Evolutionary conservation across 2,329 filamentous ascomycete species (phyloP).

Genomic region (Rhexocercosporidium sp.): DNA sequence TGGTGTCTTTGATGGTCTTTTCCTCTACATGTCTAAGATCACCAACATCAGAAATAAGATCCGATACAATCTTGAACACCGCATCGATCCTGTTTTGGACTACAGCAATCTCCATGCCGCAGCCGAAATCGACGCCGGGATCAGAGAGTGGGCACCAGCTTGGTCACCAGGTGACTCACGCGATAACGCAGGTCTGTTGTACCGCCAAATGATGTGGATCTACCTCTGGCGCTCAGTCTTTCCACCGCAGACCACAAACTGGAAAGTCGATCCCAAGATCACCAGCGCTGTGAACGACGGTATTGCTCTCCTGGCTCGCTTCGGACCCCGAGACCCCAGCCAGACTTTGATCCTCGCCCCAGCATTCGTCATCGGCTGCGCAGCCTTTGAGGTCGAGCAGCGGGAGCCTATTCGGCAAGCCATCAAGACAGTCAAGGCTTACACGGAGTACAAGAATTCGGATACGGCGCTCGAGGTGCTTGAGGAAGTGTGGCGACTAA

Average conservation of each 20-base stretch:
- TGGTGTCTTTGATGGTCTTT: constrained; percentile 82
- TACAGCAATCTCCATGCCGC: constrained; percentile 75
- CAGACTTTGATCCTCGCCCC: constrained; percentile 66
- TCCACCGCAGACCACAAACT: constrained; percentile 51
- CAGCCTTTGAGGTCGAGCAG: constrained; percentile 58
- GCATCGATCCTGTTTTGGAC: constrained; percentile 71
- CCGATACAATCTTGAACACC: constrained; percentile 65
- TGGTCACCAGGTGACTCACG: constrained; percentile 64
- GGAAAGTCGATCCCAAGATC: constrained; percentile 52
- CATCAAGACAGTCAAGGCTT: constrained; percentile 57
- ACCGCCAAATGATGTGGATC: constrained; percentile 70
- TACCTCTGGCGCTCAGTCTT: constrained; percentile 67
- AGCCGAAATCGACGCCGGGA: constrained; percentile 74
- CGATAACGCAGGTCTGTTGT: constrained; percentile 60
- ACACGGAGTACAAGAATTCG: constrained; percentile 64
- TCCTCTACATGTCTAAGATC: constrained; percentile 79
- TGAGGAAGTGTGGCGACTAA: constrained; percentile 63
- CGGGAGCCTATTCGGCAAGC: constrained; percentile 58
- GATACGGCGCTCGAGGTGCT: constrained; percentile 59
- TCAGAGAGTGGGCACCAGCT: constrained; percentile 74
- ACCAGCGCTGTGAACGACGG: constrained; percentile 61
- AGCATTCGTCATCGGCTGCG: constrained; percentile 65
- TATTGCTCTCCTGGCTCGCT: constrained; percentile 57
- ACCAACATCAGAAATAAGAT: constrained; percentile 78
- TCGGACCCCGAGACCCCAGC: constrained; percentile 61